These are phyloP conservation scores for Metarhizium sp. DNA, from an alignment of 2,329 filamentous ascomycete species.

Conservation along the genomic window DNA sequence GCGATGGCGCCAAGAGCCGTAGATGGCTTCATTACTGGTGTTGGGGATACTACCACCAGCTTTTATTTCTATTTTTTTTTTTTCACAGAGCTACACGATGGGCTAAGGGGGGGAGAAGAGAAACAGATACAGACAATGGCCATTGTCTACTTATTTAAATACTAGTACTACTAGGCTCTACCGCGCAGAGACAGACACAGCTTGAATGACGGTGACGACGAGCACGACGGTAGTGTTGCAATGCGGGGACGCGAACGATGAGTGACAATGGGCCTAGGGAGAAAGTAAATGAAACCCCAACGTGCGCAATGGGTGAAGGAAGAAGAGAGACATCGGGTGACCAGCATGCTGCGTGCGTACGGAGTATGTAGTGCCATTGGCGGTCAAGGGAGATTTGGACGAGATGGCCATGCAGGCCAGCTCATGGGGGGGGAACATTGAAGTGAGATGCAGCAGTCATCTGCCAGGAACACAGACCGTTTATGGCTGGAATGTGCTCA, in stretches of 20 bases:
- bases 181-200: background rate
- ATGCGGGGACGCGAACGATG: background rate
- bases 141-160: background rate
- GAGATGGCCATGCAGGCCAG: background rate
- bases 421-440: no score
- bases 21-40: constrained; percentile 14
- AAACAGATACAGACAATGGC: background rate
- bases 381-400: background rate
- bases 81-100: background rate
- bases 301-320: background rate
- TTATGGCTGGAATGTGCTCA: no score
- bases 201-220: background rate
- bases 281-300: background rate
- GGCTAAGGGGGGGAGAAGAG: background rate
- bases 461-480: no score
- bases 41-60: background rate
- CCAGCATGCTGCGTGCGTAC: background rate
- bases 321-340: background rate
- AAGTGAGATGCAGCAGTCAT: no score
- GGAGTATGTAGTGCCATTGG: no score
- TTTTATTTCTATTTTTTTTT: background rate
- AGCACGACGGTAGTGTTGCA: background rate
- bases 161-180: background rate
- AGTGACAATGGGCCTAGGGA: background rate
- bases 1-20: constrained; percentile 6